phyloP scores from a whole-genome alignment of 2,329 filamentous ascomycete species.

The Trichoderma pleuroti region DNA sequence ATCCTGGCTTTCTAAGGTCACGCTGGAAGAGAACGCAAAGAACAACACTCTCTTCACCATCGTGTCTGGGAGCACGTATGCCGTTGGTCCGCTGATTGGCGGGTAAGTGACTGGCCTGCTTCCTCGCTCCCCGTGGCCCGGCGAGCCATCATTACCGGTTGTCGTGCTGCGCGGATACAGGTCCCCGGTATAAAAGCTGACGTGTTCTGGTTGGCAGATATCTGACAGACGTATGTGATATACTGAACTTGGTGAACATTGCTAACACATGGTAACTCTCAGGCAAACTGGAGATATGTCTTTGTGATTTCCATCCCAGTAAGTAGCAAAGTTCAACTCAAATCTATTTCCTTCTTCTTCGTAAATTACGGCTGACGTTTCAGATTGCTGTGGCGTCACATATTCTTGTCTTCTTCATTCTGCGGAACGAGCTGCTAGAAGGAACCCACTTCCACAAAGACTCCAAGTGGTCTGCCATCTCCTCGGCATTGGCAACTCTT shows the following conservation, averaged over 20 bases:
- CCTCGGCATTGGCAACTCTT: not conserved
- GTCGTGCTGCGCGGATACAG: not conserved
- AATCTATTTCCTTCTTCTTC: not conserved
- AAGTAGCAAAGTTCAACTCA: not conserved
- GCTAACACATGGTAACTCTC: not conserved
- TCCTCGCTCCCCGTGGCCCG: not conserved
- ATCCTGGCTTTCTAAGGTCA: not conserved
- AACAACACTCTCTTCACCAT: not conserved
- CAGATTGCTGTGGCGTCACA: not conserved
- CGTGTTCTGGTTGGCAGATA: not conserved
- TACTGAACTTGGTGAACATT: not conserved
- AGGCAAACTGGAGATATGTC: not conserved
- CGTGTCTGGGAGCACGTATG: not conserved
- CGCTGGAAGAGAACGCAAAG: not conserved
- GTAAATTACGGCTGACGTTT: not conserved
- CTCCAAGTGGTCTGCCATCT: not conserved
- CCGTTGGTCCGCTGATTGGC: not conserved
- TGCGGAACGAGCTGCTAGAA: not conserved
- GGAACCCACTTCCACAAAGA: not conserved
- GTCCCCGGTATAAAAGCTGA: not conserved
- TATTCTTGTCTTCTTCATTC: not conserved
- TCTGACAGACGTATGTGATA: not conserved
- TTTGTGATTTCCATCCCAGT: not conserved
- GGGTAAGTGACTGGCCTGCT: not conserved
- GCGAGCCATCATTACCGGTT: not conserved